phyloP scores from a whole-genome alignment of 495 filamentous ascomycete genomes.

The Podospora sp. region DNA sequence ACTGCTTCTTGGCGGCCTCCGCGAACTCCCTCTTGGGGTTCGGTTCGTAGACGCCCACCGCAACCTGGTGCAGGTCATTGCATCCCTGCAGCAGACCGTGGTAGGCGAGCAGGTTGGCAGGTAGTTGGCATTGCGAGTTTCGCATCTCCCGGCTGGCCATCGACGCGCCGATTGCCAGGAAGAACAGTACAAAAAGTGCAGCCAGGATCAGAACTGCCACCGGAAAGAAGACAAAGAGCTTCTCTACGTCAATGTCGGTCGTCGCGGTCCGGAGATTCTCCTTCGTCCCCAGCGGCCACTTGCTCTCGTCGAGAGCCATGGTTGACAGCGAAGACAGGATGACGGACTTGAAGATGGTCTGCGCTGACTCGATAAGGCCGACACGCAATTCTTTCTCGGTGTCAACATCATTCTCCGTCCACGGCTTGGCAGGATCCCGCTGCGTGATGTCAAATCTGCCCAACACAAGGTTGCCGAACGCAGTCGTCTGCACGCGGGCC shows the following conservation, averaged over 20 bases:
- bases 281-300: slow-evolving; percentile 4
- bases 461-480: slow-evolving; percentile 6
- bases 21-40: neutral
- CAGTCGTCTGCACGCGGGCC: slow-evolving; percentile 5
- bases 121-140: neutral
- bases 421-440: slow-evolving; percentile 4
- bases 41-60: slow-evolving; percentile 1
- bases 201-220: slow-evolving; percentile 8
- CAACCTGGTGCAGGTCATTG: slow-evolving; percentile 5
- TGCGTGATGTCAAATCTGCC: slow-evolving; percentile 5
- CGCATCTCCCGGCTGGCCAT: slow-evolving; percentile 9
- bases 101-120: neutral
- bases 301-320: slow-evolving; percentile 6
- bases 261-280: slow-evolving; percentile 1
- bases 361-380: slow-evolving; percentile 8
- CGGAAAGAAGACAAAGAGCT: slow-evolving; percentile 8
- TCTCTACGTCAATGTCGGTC: slow-evolving; percentile 7
- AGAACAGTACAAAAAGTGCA: neutral
- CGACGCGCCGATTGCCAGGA: neutral
- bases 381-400: slow-evolving; percentile 1
- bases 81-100: slow-evolving; percentile 3
- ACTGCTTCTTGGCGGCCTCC: slow-evolving; percentile 10
- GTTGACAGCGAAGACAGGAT: neutral
- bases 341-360: slow-evolving; percentile 5
- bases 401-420: slow-evolving; percentile 8